Evolutionary conservation across 73 alveolate genomes (phyloP).

Genomic region (Tetrahymena borealis): DNA sequence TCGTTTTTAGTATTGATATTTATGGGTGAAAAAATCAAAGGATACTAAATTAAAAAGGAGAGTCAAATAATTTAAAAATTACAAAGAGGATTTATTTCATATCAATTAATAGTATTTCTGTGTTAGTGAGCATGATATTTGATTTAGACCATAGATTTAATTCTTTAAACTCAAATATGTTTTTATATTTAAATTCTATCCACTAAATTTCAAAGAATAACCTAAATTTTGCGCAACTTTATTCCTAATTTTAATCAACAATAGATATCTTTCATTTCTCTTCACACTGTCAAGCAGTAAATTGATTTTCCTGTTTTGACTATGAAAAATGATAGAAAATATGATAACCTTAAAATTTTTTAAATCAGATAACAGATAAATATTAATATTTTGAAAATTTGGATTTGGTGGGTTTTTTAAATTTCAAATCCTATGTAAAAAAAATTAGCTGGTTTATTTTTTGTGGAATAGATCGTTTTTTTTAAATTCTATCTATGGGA

Average conservation of each 20-base stretch:
- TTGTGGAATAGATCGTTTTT: too few relatives aligned
- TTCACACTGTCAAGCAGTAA: too few relatives aligned
- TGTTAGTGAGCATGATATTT: background rate
- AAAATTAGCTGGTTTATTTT: background rate
- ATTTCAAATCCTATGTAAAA: background rate
- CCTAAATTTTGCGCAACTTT: too few relatives aligned
- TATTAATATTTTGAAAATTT: background rate
- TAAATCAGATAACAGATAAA: background rate
- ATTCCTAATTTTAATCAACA: too few relatives aligned
- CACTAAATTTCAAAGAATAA: too few relatives aligned
- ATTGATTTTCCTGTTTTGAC: too few relatives aligned
- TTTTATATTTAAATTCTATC: too few relatives aligned
- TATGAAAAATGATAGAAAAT: background rate
- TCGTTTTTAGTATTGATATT: background rate
- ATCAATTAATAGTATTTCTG: background rate
- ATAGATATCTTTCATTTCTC: too few relatives aligned
- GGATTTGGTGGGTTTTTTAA: background rate
- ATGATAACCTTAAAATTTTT: background rate
- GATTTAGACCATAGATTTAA: background rate
- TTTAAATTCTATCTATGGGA: too few relatives aligned
- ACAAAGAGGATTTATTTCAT: background rate
- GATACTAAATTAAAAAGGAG: background rate
- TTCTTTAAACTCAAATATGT: background rate
- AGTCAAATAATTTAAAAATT: background rate
- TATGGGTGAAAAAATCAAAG: background rate